These are phyloP conservation scores for Tolypocladium paradoxum DNA, from an alignment of 2,329 filamentous ascomycete species.

Conservation along the genomic window DNA sequence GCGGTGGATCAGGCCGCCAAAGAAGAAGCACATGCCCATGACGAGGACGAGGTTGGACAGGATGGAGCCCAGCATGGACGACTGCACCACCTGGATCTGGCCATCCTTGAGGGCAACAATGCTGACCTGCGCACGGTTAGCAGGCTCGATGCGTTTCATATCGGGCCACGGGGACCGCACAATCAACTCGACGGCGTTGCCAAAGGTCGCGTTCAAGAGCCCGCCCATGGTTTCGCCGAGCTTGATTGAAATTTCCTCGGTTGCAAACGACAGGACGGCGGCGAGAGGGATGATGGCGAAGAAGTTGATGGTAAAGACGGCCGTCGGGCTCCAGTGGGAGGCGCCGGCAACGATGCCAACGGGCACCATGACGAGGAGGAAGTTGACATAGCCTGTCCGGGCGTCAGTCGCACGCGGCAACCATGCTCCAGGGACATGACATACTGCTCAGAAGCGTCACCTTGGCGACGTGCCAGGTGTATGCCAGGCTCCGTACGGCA, in stretches of 20 bases:
- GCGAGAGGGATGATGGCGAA: constrained; percentile 70
- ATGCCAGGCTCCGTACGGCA: constrained; percentile 33
- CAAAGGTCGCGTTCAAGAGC: constrained; percentile 65
- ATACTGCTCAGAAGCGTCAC: constrained; percentile 48
- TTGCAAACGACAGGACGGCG: constrained; percentile 64
- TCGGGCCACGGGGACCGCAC: too few species aligned
- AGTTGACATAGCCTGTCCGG: constrained; percentile 50
- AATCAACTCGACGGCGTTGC: constrained; percentile 71
- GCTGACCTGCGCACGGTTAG: constrained; percentile 53
- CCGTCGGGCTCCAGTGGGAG: constrained; percentile 51
- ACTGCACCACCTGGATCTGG: constrained; percentile 93
- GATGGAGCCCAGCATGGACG: constrained; percentile 93
- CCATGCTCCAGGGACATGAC: constrained; percentile 14
- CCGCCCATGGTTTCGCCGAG: constrained; percentile 66
- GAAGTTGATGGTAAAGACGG: constrained; percentile 69
- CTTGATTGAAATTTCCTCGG: constrained; percentile 63
- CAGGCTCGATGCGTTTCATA: background rate
- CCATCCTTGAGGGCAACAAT: constrained; percentile 78
- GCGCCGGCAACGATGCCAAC: constrained; percentile 59
- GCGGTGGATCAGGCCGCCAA: constrained; percentile 57
- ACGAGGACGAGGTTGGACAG: constrained; percentile 89
- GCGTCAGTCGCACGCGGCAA: background rate
- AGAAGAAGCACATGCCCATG: constrained; percentile 69
- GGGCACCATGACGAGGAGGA: constrained; percentile 63
- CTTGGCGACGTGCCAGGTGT: constrained; percentile 45